Evolutionary conservation across 202 grass and related monocot species (phyloP).

Genomic region (Schoenoplectus tabernaemontani): DNA sequence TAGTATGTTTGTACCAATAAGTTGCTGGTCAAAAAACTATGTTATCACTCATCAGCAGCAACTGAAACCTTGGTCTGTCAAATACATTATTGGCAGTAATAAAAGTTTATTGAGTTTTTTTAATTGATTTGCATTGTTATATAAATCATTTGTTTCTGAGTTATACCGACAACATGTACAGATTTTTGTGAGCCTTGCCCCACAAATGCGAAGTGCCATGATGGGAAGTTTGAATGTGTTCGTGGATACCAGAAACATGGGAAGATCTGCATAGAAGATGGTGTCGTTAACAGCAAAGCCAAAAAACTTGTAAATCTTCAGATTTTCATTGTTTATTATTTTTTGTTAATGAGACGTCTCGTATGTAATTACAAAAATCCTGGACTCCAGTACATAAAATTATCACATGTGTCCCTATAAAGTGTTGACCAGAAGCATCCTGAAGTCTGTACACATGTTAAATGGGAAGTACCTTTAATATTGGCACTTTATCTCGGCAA

Average conservation of each 20-base stretch:
- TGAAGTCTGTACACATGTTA: background rate
- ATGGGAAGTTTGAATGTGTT: slow-evolving; percentile 50
- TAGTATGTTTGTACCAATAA: background rate
- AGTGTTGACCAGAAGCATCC: background rate
- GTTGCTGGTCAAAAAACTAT: background rate
- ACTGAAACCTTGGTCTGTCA: background rate
- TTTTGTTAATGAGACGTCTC: background rate
- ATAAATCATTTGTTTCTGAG: background rate
- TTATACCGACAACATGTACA: background rate
- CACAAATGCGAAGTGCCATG: slow-evolving; percentile 38
- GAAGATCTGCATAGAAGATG: slow-evolving; percentile 65
- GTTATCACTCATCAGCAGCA: background rate
- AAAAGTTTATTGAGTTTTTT: background rate
- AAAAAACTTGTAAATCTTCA: slow-evolving; percentile 48
- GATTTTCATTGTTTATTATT: background rate
- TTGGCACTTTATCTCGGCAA: background rate
- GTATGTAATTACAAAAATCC: background rate
- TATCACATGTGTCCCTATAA: background rate
- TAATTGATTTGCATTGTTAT: background rate
- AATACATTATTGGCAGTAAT: background rate
- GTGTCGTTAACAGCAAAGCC: slow-evolving; percentile 41
- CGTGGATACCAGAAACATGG: slow-evolving; percentile 59
- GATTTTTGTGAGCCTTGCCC: slow-evolving; percentile 68
- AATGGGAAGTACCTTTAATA: background rate
- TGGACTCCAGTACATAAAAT: background rate